Base-by-base conservation (phyloP, 192 early-diverging fungal species). In the Piromyces sp. region DNA sequence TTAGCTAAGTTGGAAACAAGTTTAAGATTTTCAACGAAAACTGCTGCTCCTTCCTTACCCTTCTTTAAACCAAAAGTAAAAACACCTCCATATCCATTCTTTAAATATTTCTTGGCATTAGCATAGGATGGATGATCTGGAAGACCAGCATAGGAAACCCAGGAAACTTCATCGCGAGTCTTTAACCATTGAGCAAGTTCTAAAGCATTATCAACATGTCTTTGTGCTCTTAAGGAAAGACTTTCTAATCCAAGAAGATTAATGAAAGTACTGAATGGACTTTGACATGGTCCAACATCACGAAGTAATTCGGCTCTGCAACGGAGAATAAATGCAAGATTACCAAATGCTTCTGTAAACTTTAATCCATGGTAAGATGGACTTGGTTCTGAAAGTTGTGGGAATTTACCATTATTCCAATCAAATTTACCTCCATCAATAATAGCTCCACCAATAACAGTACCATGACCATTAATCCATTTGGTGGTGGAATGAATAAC, bases 401-500 rank as follows among this genome's bases (percentile, higher is more conserved):
- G 94, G 91, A 96, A 98, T 33, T 89, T 88, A 82, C 94, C 95
- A 86, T 94, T 96, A 85, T 91, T 92, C 95, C 95, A 96, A 80
- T 86, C 85, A 88, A 98, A 98, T 5, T 91, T 95, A 30, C 96
- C 96, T 29, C 89, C 88, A 82, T 98, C 96, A 78, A 98, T 84
- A 30, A 97, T 91, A 78, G 95, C 92, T 37, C 96, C 96, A 79
- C 96, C 96, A 82, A 98, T 92, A 30, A 95, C 95, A 31, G 91
- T 96, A 42, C 96, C 96, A 86, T 98, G 96, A 26, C 96, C 87
- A 82, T 89, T 88, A 68, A 94, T 92, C 96, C 96, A 98, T 88
- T 98, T 98, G 33, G 96, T 98, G 22, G 96, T 95, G 38, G n/a
- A n/a, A n/a, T n/a, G n/a, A n/a, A n/a, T n/a, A n/a, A n/a, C n/a